A percentile compares a stretch with the other conserved stretches of the same genome.
Conservation (phyloP, 208 protist species). For the Lotmaria passim region DNA sequence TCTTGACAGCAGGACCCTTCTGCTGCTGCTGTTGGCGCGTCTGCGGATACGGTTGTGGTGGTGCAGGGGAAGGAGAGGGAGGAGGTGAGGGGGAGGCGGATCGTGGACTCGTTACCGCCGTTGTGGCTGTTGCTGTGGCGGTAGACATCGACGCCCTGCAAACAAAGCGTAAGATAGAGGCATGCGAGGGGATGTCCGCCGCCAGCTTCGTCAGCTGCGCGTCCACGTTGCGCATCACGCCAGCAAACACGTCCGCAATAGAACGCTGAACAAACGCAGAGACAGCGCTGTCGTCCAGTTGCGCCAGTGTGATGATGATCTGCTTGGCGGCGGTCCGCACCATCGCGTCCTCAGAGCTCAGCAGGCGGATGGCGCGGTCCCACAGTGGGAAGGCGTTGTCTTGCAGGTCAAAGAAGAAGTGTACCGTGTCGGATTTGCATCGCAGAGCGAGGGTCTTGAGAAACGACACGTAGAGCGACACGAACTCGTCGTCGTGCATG, state of each 20-base stretch:
- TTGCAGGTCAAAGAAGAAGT: constrained; percentile 83
- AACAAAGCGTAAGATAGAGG: constrained; percentile 3
- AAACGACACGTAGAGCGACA: constrained; percentile 85
- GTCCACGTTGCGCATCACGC: constrained; percentile 39
- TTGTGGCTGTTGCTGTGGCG: not conserved
- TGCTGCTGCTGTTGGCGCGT: not conserved
- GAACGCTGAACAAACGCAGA: constrained; percentile 44
- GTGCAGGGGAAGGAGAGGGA: not conserved
- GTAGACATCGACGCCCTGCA: too few relatives aligned
- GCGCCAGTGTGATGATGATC: constrained; percentile 75
- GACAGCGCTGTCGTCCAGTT: constrained; percentile 61
- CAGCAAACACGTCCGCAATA: constrained; percentile 50
- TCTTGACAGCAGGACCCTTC: not conserved
- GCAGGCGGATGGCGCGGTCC: constrained; percentile 64
- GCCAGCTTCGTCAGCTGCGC: constrained; percentile 44
- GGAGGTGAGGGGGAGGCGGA: not conserved
- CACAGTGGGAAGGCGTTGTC: constrained; percentile 74
- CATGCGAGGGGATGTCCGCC: constrained; percentile 30
- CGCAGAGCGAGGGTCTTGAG: constrained; percentile 83
- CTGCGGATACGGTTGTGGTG: too few relatives aligned
- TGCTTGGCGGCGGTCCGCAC: constrained; percentile 82
- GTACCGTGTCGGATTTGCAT: constrained; percentile 76
- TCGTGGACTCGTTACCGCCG: not conserved
- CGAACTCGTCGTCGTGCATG: constrained; percentile 81
- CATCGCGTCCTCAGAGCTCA: constrained; percentile 62